Evolutionary conservation across 1,139 yeast species (phyloP), one percentile per base, ranked within the genome.

Genomic region (Candida anutae): DNA sequence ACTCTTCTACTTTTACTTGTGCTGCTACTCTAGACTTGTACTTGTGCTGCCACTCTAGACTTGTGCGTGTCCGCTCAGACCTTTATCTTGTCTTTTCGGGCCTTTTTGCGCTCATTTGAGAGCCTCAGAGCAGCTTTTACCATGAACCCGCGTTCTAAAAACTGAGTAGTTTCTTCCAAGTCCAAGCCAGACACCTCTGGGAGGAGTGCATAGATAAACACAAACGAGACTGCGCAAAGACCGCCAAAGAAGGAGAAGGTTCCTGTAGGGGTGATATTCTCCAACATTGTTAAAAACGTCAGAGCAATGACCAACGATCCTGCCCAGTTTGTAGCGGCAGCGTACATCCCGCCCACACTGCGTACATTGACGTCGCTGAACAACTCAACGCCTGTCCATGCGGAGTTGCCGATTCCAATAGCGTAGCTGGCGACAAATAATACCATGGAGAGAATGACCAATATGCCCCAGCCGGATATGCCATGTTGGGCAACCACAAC

Each of bases 301-400:
- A 95, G 73, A 1, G 96, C 84, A 49, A 88, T 83, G 23, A 85
- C 81, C 45, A 90, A 64, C 16, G 95, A 85, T 28, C 97, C 97
- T 10, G 87, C 76, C 98, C 98, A 90, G 62, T 90, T 90, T 25
- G 90, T 78, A 16, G 88, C 85, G n/a, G 96, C 83, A 3, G 96
- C 88, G 45, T 75, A 79, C 41, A 94, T 82, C 3, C 87, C 79
- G 34, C 97, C 98, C 24, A 85, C 70, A 31, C 95, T 93, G 52
- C 98, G 75, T 22, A 88, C 96, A 39, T 77, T 74, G 24, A 65
- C 69, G 64, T 87, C 94, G 16, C 96, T 90, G 62, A 88, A 85
- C 45, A 87, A 62, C 56, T 88, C 98, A 30, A 90, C 83, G 48
- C 94, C 97, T 46, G 90, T 95, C 98, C 98, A 88, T 28, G 98